Percentiles rank a stretch among this genome's conserved stretches.
These are phyloP conservation scores for Conticribra guillardii DNA, from an alignment of 108 stramenopile genomes.

Conservation along the genomic window DNA sequence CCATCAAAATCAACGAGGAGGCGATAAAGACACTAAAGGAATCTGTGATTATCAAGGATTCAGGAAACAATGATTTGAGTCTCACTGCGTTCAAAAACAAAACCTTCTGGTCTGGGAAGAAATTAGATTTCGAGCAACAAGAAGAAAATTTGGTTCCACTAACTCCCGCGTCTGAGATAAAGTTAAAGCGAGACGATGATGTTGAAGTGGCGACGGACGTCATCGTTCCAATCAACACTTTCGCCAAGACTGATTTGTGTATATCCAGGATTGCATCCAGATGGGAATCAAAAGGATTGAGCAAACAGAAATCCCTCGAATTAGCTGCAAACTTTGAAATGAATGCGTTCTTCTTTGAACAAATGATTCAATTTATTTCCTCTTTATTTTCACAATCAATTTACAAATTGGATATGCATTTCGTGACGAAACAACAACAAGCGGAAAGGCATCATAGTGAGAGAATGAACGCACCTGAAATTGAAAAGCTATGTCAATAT, in stretches of 20 bases:
- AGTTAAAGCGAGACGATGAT: too few species aligned
- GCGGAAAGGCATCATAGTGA: constrained; percentile 17
- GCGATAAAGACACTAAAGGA: too few species aligned
- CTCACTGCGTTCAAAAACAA: too few species aligned
- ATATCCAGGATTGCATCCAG: constrained; percentile 17
- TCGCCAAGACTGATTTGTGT: background rate
- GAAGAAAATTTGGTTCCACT: too few species aligned
- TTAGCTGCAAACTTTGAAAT: constrained; percentile 31
- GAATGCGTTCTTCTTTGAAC: constrained; percentile 21
- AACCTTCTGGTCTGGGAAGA: too few species aligned
- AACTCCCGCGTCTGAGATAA: too few species aligned
- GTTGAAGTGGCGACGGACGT: background rate
- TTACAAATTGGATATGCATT: constrained; percentile 10
- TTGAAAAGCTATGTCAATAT: constrained; percentile 3
- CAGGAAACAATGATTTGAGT: too few species aligned
- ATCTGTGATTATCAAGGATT: too few species aligned
- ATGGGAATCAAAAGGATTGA: constrained; percentile 32
- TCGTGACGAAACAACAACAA: constrained; percentile 7
- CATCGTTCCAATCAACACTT: background rate
- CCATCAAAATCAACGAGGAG: too few species aligned
- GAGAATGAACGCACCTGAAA: constrained; percentile 5
- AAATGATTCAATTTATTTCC: constrained; percentile 14
- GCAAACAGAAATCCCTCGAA: constrained; percentile 30
- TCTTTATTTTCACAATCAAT: constrained; percentile 2
- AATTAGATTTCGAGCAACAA: too few species aligned